Base-by-base conservation (phyloP, 371 early-diverging fungal species). In the Quaeritorhiza haematococci region DNA sequence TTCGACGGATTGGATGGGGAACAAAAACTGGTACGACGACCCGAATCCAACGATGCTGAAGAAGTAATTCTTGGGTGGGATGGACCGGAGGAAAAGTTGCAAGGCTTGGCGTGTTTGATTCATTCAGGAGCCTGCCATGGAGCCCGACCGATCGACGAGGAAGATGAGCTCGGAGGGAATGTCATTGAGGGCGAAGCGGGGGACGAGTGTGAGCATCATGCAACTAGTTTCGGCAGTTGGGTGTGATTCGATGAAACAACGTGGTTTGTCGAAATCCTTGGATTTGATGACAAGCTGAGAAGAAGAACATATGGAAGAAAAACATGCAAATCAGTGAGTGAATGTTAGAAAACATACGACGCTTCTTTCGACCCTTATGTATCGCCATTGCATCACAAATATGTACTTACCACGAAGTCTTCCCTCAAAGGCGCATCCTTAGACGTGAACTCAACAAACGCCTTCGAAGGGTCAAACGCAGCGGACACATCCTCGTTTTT, bases 41-140 rank as follows among this genome's bases (percentile, higher is more conserved):
- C 77, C 79, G 52, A 78, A 78, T 3, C 75, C 71, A 34, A 78
- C 61, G n/a, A 78, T 71, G 56, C 76, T 76, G n/a, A n/a, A n/a
- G 62, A 78, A 76, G 47, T 55, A 67, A 41, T 51, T 46, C 21
- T 63, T 65, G 21, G 62, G 56, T 5, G 76, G 75, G 7, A 78
- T 49, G 33, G 75, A 75, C 38, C 66, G 62, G 19, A 78, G 56
- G 50, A 78, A 62, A 30, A 74, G 58, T 47, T 64, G 47, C 28
- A 71, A 41, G 10, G 63, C 69, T 23, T 29, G 13, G 6, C 28
- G 24, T 38, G 67, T 55, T 26, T 59, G 29, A 17, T 38, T 33
- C 33, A 65, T 69, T 21, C 55, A 57, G 28, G 23, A 15, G 28
- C 59, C 62, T 19, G 23, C 43, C 61, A 64, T 74, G 8, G 62